Base-by-base conservation (phyloP, 2,329 filamentous ascomycete species). In the Cadophora malorum region DNA sequence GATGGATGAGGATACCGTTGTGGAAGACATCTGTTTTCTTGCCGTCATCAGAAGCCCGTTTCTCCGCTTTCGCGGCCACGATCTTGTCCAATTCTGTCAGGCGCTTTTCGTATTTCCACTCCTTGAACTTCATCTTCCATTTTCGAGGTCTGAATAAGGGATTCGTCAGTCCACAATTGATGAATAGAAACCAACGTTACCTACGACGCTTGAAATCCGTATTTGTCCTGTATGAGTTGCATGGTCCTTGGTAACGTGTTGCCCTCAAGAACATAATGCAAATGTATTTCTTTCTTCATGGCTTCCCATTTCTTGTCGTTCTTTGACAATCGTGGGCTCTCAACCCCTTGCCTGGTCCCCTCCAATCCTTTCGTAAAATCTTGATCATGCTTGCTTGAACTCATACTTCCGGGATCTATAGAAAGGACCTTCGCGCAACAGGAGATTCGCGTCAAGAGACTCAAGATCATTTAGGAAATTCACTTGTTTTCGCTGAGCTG, bases 101-200 rank as follows among this genome's bases (percentile, higher is more conserved):
- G 10, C 58, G 53, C 53, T 59, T 65, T 19, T 50, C 63, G n/a
- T 59, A 65, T 4, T 35, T 50, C 63, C 63, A 65, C 10, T 59
- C 63, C 28, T 59, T 65, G 1, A 65, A 38, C 4, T 50, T 49
- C 21, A 21, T 31, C 35, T 65, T 65, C 63, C 63, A 65, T 50
- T 59, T 65, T 19, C 63, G 53, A 16, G 47, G 45, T 8, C 63
- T 58, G 12, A n/a, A 23, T 3, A 28, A 28, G 28, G 3, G 9
- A 49, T 12, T 21, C 19, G n/a, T 49, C 19, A 49, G n/a, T 49
- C 19, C 9, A 19, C 10, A 45, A 45, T 19, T 19, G 1, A 58
- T 21, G 25, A n/a, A 4, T 8, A n/a, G 16, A 8, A 5, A 33
- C 1, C 28, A 28, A 28, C 28, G 28, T 28, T 35, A 16, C 63